These are phyloP conservation scores for Stentor coeruleus DNA, from an alignment of 73 alveolate genomes.

Conservation along the genomic window DNA sequence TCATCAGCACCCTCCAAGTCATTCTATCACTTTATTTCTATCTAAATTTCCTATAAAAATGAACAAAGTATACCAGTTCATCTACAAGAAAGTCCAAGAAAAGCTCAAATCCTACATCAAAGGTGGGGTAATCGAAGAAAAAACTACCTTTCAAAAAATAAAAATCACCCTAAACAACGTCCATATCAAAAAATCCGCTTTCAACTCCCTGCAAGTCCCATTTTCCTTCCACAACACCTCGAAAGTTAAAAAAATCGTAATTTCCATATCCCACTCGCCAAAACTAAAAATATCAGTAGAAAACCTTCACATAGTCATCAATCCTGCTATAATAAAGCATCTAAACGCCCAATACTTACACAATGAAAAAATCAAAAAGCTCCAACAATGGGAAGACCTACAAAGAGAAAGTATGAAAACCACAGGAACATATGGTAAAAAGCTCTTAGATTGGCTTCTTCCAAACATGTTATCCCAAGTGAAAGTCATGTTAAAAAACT, in stretches of 20 bases:
- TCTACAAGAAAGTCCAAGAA: constrained; percentile 4
- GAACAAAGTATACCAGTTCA: neutral
- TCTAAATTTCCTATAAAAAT: constrained; percentile 3
- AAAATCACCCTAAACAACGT: constrained; percentile 1
- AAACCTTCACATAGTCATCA: neutral
- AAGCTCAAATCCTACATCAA: neutral
- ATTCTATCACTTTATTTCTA: too few species aligned
- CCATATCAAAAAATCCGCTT: neutral
- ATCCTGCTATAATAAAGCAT: neutral
- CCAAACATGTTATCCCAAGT: neutral
- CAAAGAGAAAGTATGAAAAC: neutral
- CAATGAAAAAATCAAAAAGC: neutral
- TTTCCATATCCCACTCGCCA: neutral
- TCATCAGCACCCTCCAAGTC: too few species aligned
- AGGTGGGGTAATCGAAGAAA: constrained; percentile 15
- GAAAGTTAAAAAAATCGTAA: neutral
- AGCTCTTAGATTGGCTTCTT: neutral
- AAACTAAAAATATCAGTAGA: neutral
- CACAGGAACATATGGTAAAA: neutral
- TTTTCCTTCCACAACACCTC: constrained; percentile 7
- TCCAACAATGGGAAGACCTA: neutral
- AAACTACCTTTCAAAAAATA: neutral
- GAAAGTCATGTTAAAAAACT: neutral
- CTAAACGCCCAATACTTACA: neutral
- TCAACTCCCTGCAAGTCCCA: neutral